Base-by-base conservation (phyloP, 2,329 filamentous ascomycete species). In the Mycosphaerelloides madeirae region DNA sequence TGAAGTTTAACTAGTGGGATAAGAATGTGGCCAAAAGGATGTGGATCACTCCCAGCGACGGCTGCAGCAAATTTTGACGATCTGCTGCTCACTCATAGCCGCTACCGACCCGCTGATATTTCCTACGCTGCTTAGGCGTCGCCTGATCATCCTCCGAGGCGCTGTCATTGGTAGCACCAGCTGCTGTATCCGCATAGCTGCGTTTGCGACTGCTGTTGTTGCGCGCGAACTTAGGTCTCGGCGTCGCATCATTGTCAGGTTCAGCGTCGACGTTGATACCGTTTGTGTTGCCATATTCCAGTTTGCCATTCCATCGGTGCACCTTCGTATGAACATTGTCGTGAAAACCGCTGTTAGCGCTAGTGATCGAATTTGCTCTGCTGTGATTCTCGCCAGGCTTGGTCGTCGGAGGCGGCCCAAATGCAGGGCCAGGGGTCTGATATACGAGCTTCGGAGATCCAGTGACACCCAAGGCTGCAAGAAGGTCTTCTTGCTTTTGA, bases 381-480 rank as follows among this genome's bases (percentile, higher is more conserved):
- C 53, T 55, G 29, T 52, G 41, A 4, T 20, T 22, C 15, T 16
- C 11, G 15, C 29, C 33, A 22, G 38, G 40, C 6, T 38, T 33
- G 8, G 38, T 34, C 8, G 50, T 44, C 2, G 54, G 54, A 5
- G 56, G 55, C n/a, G 63, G 56, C 2, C 59, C 61, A 38, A 63
- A 56, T 3, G 64, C 65, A 22, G 65, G 65, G 19, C 63, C 63
- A 16, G 65, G 65, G 14, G 65, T 67, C 44, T 64, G 53, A 45
- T 63, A 66, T 22, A 67, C 62, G 14, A 58, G 47, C 46, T 64
- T 65, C 6, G 65, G 62, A 13, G 61, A 62, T 16, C 65, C 65
- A 18, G 61, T 64, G 8, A 68, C 65, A 11, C 65, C 65, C 13
- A 68, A 53, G 6, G 54, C 53, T 3, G 64, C 63, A 25, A 68